These are phyloP conservation scores for Sugiyamaella pinicola DNA, from an alignment of 1,139 yeast genomes.

Conservation along the genomic window DNA sequence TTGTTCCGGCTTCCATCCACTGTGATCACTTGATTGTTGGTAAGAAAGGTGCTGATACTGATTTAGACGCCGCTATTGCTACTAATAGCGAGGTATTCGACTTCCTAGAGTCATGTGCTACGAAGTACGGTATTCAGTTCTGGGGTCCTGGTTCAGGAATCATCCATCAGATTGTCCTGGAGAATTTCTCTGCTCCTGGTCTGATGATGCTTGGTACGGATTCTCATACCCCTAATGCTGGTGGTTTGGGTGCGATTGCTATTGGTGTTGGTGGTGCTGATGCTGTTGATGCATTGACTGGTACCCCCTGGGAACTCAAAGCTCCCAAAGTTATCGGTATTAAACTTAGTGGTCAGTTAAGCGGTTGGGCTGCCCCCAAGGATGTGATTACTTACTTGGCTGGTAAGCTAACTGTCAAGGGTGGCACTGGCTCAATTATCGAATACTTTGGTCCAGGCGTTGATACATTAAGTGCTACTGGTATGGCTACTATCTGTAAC, in stretches of 20 bases:
- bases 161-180: slow-evolving; percentile 94
- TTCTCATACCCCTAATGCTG: slow-evolving; percentile 97
- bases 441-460: slow-evolving; percentile 98
- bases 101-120: slow-evolving; percentile 86
- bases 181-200: slow-evolving; percentile 94
- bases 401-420: slow-evolving; percentile 88
- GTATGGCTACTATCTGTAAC: slow-evolving; percentile 99
- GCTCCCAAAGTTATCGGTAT: slow-evolving; percentile 95
- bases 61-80: slow-evolving; percentile 71
- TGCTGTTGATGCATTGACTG: slow-evolving; percentile 95
- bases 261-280: slow-evolving; percentile 99
- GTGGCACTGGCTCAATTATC: slow-evolving; percentile 95
- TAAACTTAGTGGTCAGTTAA: slow-evolving; percentile 79
- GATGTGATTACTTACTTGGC: slow-evolving; percentile 92
- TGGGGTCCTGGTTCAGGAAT: slow-evolving; percentile 99
- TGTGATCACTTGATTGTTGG: slow-evolving; percentile 98
- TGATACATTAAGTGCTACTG: slow-evolving; percentile 81
- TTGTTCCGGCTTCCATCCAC: slow-evolving; percentile 93
- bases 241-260: slow-evolving; percentile 96
- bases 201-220: slow-evolving; percentile 96
- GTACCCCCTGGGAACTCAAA: slow-evolving; percentile 98
- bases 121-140: slow-evolving; percentile 91
- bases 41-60: slow-evolving; percentile 82
- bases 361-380: slow-evolving; percentile 95
- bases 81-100: slow-evolving; percentile 93